phyloP scores from a whole-genome alignment of 306 rosid species.

The Citrullus amarus region DNA sequence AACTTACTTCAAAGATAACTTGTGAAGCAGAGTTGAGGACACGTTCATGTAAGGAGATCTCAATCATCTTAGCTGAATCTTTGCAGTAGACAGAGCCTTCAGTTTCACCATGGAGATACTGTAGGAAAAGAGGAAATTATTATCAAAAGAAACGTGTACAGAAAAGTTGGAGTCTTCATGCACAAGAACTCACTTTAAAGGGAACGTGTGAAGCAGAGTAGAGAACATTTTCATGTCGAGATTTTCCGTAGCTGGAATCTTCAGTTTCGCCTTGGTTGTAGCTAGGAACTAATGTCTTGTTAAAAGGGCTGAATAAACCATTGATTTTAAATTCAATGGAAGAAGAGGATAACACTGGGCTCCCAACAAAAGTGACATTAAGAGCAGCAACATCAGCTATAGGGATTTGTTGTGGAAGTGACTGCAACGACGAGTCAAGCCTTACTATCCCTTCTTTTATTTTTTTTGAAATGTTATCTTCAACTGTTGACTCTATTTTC shows the following conservation, averaged over 20 bases:
- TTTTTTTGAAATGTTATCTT: slow-evolving; percentile 49
- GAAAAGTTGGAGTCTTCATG: background rate
- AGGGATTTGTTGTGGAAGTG: slow-evolving; percentile 49
- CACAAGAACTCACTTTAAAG: slow-evolving; percentile 42
- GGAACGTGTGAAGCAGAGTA: slow-evolving; percentile 43
- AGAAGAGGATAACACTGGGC: slow-evolving; percentile 46
- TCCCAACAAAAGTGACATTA: slow-evolving; percentile 52
- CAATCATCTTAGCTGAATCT: slow-evolving; percentile 51
- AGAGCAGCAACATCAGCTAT: slow-evolving; percentile 37
- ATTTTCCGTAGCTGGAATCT: slow-evolving; percentile 26
- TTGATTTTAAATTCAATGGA: slow-evolving; percentile 48
- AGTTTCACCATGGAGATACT: slow-evolving; percentile 14
- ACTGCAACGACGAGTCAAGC: slow-evolving; percentile 39
- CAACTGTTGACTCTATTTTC: slow-evolving; percentile 51
- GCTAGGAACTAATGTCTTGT: slow-evolving; percentile 19
- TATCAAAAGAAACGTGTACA: background rate
- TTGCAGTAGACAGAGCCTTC: slow-evolving; percentile 26
- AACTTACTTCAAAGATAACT: slow-evolving; percentile 54
- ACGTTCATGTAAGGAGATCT: slow-evolving; percentile 59
- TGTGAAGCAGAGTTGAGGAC: slow-evolving; percentile 54
- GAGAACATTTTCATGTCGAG: slow-evolving; percentile 50
- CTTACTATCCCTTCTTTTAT: slow-evolving; percentile 44
- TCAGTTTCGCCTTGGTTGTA: slow-evolving; percentile 14
- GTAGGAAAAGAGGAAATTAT: background rate
- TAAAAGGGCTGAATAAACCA: slow-evolving; percentile 40